These are phyloP conservation scores for Tricholoma saponaceum DNA, from an alignment of 768 basidiomycete species.

Conservation along the genomic window DNA sequence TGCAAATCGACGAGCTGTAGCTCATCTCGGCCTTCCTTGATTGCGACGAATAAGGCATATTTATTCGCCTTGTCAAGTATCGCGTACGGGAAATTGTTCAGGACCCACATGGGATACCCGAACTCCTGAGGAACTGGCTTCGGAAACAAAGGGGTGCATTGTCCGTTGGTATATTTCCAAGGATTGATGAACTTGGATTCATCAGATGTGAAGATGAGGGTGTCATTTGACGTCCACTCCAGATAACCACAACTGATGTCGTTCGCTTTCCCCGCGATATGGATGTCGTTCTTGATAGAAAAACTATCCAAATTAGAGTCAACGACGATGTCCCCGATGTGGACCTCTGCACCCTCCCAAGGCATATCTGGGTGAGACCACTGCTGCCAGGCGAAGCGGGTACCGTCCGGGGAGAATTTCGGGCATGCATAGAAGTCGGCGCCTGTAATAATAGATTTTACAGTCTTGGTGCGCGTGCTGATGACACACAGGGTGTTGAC, in stretches of 20 bases:
- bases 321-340: conserved; percentile 43
- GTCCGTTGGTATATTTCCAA: conserved; percentile 41
- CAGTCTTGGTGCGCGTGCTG: conserved; percentile 37
- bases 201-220: conserved; percentile 62
- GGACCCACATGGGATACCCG: conserved; percentile 49
- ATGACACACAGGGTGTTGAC: conserved; percentile 57
- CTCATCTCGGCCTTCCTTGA: conserved; percentile 36
- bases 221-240: conserved; percentile 51
- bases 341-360: conserved; percentile 20
- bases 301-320: conserved; percentile 20
- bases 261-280: conserved; percentile 48
- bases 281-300: conserved; percentile 30
- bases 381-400: conserved; percentile 21
- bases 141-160: conserved; percentile 35
- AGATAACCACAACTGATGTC: conserved; percentile 58
- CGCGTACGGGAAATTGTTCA: conserved; percentile 47
- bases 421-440: conserved; percentile 71
- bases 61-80: conserved; percentile 33
- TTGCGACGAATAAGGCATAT: conserved; percentile 33
- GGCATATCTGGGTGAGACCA: conserved; percentile 26
- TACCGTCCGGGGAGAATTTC: conserved; percentile 20
- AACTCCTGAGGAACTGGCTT: conserved; percentile 51
- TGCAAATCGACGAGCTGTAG: conserved; percentile 37
- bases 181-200: conserved; percentile 67
- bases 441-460: conserved; percentile 46